Percentiles rank a stretch among this genome's conserved stretches.
phyloP scores from a whole-genome alignment of 305 asterid species.

The Solanum hybrid region DNA sequence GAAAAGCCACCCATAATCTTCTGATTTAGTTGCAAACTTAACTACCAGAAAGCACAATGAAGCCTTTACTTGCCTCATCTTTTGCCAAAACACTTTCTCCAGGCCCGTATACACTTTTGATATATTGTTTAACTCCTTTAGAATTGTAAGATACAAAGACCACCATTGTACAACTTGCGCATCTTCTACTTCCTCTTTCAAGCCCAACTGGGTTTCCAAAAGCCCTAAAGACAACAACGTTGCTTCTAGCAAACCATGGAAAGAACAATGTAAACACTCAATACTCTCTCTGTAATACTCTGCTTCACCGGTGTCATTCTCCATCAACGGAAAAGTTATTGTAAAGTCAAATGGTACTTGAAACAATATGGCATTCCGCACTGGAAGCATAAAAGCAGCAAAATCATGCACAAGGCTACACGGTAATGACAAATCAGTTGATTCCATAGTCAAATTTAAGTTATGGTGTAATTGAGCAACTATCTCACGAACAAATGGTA shows the following conservation, averaged over 20 bases:
- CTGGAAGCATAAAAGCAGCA: slow-evolving; percentile 24
- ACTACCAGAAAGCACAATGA: slow-evolving; percentile 55
- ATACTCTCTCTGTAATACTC: slow-evolving; percentile 26
- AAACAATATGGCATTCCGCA: slow-evolving; percentile 13
- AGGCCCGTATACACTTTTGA: slow-evolving; percentile 45
- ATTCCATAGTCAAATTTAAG: background rate
- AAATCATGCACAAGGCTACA: slow-evolving; percentile 34
- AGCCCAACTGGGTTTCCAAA: slow-evolving; percentile 32
- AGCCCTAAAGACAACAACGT: slow-evolving; percentile 26
- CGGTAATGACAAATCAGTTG: slow-evolving; percentile 9
- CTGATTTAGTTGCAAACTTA: slow-evolving; percentile 53
- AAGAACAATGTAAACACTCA: slow-evolving; percentile 20
- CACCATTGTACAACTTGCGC: slow-evolving; percentile 23
- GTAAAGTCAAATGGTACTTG: background rate
- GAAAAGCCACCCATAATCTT: slow-evolving; percentile 57
- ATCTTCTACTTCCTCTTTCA: slow-evolving; percentile 13
- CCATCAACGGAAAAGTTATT: background rate
- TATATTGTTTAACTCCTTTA: slow-evolving; percentile 53
- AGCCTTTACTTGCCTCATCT: slow-evolving; percentile 36
- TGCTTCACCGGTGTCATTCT: slow-evolving; percentile 6
- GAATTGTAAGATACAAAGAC: slow-evolving; percentile 42
- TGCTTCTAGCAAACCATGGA: slow-evolving; percentile 30
- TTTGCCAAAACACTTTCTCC: slow-evolving; percentile 51
- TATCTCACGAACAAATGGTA: slow-evolving; percentile 45
- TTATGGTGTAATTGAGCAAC: slow-evolving; percentile 24